Base-by-base conservation (phyloP, 805 yeast genomes). In the Sugiyamaella mastotermitis region DNA sequence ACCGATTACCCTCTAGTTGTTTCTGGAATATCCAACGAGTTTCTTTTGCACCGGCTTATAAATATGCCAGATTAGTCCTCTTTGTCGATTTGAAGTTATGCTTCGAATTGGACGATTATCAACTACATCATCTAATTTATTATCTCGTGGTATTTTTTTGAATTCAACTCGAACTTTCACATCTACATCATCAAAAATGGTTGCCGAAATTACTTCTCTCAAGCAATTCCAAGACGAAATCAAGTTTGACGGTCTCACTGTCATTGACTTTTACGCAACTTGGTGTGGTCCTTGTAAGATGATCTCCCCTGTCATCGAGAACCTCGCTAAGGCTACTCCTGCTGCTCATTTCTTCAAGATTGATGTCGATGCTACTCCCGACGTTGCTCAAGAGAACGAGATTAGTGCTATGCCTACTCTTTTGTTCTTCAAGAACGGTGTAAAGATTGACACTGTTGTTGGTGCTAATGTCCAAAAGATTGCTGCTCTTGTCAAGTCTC, bases 231-330 rank as follows among this genome's bases (percentile, higher is more conserved):
- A 74, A 38, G 68, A 70, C 43, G 81, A 79, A 49, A 73, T 81
- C 56, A 52, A 64, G 42, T 70, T 69, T 55, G 75, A 74, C 50
- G 83, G 82, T 53, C 71, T 86, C 58, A 88, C 86, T 52, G 88
- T 92, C 52, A 85, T 92, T 52, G 97, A 92, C 71, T 92, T 90
- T 71, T 88, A 76, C 60, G 97, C 97, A 55, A 78, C 88, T 46
- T 92, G 97, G 97, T 90, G 98, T 67, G 97, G 97, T 53, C 97
- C 98, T 46, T 90, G 98, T 74, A 92, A 90, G 75, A 69, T 85
- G 68, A 68, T 90, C 53, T 95, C 88, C 59, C 83, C 84, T 63
- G 82, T 86, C 58, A 66, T 88, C 29, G 62, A 63, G 35, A 76
- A 79, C 62, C 60, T 60, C 51, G 54, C 63, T 48, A 60, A 59